A percentile compares a stretch with the other conserved stretches of the same genome.
Evolutionary conservation across 306 rosid genomes (phyloP).

Genomic region (Pueraria montana): DNA sequence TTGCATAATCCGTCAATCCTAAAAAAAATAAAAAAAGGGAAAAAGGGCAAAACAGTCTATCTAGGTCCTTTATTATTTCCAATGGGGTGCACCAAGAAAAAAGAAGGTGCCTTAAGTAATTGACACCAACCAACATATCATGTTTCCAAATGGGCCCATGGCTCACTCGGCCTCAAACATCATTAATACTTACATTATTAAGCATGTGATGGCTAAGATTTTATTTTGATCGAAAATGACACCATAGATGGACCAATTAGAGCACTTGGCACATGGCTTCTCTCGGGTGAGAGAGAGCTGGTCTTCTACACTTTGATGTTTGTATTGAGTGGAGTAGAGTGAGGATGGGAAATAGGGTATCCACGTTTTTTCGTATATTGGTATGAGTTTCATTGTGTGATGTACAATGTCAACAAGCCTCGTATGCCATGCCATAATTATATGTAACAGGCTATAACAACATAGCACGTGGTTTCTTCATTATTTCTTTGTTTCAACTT

Average conservation of each 20-base stretch:
- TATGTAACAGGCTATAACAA: constrained; percentile 1
- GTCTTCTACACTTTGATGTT: not conserved
- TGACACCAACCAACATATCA: too few species aligned
- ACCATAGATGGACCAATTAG: not conserved
- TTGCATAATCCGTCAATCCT: too few species aligned
- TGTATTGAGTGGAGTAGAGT: not conserved
- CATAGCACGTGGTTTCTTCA: constrained; percentile 49
- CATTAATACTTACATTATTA: not conserved
- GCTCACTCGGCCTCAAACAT: not conserved
- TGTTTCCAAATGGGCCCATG: constrained; percentile 14
- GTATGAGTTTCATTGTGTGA: not conserved
- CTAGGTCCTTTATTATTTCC: too few species aligned
- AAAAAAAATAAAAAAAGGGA: too few species aligned
- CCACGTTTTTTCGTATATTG: not conserved
- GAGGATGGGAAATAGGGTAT: not conserved
- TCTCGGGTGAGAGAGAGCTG: not conserved
- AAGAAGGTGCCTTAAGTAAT: too few species aligned
- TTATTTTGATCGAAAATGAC: constrained; percentile 12
- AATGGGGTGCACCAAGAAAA: too few species aligned
- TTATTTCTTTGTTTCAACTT: constrained; percentile 18
- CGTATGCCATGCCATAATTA: constrained; percentile 33
- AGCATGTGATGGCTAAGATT: not conserved
- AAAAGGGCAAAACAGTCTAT: too few species aligned
- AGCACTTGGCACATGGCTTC: constrained; percentile 19
- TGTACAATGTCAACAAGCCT: constrained; percentile 14